phyloP scores from a whole-genome alignment of 805 yeast genomes.

The Wickerhamiella parazyma region DNA sequence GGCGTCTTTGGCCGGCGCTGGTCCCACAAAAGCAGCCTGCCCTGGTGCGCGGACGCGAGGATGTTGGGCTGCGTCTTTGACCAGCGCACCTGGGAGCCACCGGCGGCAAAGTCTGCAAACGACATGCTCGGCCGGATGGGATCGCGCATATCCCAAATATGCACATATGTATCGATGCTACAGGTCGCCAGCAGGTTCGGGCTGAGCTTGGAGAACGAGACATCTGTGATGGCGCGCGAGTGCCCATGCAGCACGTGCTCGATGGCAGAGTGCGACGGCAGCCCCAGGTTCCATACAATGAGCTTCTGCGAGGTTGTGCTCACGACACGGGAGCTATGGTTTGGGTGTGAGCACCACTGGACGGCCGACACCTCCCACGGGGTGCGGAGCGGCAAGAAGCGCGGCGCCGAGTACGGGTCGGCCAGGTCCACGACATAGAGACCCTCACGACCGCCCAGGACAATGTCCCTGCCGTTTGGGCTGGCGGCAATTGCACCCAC shows the following conservation, averaged over 20 bases:
- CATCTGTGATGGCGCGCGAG: conserved; percentile 87
- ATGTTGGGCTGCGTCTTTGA: conserved; percentile 60
- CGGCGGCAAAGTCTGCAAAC: conserved; percentile 92
- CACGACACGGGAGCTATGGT: conserved; percentile 80
- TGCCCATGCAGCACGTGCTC: conserved; percentile 83
- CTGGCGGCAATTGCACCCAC: conserved; percentile 82
- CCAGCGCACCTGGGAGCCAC: conserved; percentile 94
- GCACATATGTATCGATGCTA: conserved; percentile 76
- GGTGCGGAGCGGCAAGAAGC: conserved; percentile 84
- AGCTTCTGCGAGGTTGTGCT: conserved; percentile 95
- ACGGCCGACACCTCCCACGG: conserved; percentile 99
- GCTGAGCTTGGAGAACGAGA: conserved; percentile 75
- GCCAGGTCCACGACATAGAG: conserved; percentile 82
- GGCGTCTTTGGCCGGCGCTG: conserved; percentile 70
- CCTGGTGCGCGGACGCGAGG: conserved; percentile 77
- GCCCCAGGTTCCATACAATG: conserved; percentile 77
- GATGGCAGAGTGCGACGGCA: conserved; percentile 60
- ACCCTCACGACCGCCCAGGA: conserved; percentile 76
- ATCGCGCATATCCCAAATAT: conserved; percentile 81
- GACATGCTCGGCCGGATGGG: conserved; percentile 55
- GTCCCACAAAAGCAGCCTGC: conserved; percentile 78
- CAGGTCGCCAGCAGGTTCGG: conserved; percentile 88
- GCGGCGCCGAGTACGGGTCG: conserved; percentile 88
- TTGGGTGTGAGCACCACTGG: conserved; percentile 90
- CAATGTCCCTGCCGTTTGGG: conserved; percentile 88